These are phyloP conservation scores for Metschnikowia dekortorum DNA, from an alignment of 805 yeast species.

Conservation along the genomic window DNA sequence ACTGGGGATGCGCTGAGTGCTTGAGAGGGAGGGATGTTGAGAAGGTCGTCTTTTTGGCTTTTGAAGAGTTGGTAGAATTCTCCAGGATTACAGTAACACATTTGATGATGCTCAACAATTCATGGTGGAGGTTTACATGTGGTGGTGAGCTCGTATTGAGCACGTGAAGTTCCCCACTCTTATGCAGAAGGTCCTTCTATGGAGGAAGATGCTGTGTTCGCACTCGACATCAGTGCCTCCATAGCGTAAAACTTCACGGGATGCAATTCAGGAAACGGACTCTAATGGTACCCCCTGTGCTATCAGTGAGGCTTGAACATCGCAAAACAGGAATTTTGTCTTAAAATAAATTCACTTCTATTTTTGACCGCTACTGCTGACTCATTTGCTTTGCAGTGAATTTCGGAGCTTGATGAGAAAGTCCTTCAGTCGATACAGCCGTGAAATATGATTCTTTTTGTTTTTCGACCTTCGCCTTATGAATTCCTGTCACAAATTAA, in stretches of 20 bases:
- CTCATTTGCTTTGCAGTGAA: no score
- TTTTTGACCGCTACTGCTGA: no score
- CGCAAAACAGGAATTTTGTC: not conserved
- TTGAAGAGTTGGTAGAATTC: not conserved
- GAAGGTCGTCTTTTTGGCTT: not conserved
- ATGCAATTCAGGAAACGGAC: not conserved
- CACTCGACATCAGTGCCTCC: not conserved
- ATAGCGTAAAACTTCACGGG: not conserved
- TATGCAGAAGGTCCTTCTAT: slow-evolving; percentile 1
- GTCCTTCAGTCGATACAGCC: no score
- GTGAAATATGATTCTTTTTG: no score
- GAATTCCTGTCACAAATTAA: no score
- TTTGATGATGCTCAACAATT: not conserved
- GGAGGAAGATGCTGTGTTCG: not conserved
- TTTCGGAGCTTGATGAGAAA: no score
- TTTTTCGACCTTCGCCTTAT: no score
- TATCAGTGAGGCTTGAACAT: not conserved
- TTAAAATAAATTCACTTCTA: no score
- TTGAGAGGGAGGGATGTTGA: no score
- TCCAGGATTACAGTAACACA: not conserved
- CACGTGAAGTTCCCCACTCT: not conserved
- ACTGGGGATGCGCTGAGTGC: not conserved
- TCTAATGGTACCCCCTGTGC: not conserved
- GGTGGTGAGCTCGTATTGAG: not conserved
- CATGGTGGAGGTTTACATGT: not conserved